These are phyloP conservation scores for Nissolia schottii DNA, from an alignment of 306 rosid species.

Conservation along the genomic window DNA sequence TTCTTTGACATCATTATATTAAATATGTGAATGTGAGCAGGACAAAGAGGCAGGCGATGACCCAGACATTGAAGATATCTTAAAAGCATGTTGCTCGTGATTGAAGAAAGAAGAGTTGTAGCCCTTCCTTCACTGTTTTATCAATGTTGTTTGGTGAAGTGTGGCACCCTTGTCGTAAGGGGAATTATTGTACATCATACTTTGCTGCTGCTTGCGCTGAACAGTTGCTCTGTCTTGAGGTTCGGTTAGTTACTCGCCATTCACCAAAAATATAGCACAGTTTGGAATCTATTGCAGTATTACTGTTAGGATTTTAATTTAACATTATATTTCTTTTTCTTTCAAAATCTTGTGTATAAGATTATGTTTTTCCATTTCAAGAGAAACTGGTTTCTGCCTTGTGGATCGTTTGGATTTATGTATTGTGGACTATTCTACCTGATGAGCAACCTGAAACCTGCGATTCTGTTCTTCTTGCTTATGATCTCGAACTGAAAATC, in stretches of 20 bases:
- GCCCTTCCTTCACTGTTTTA: not conserved
- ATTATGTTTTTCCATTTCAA: not conserved
- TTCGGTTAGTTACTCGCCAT: not conserved
- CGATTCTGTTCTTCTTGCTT: not conserved
- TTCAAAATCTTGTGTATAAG: constrained; percentile 11
- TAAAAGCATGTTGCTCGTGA: constrained; percentile 68
- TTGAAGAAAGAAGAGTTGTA: constrained; percentile 18
- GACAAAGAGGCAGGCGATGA: constrained; percentile 98
- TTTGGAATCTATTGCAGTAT: not conserved
- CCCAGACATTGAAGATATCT: constrained; percentile 73
- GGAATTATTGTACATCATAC: constrained; percentile 10
- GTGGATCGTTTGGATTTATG: not conserved
- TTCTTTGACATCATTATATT: not conserved
- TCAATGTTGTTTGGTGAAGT: not conserved
- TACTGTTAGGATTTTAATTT: not conserved
- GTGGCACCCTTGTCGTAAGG: not conserved
- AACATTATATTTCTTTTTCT: not conserved
- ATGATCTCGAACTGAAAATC: not conserved
- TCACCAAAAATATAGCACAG: not conserved
- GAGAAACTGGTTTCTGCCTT: not conserved
- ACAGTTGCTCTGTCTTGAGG: not conserved
- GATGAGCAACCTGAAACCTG: not conserved
- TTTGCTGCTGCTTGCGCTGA: constrained; percentile 20
- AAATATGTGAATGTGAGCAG: constrained; percentile 33
- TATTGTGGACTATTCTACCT: not conserved